Evolutionary conservation across 2,329 filamentous ascomycete species (phyloP), one percentile per base, ranked within the genome.

Genomic region (Nigrograna mackinnonii): DNA sequence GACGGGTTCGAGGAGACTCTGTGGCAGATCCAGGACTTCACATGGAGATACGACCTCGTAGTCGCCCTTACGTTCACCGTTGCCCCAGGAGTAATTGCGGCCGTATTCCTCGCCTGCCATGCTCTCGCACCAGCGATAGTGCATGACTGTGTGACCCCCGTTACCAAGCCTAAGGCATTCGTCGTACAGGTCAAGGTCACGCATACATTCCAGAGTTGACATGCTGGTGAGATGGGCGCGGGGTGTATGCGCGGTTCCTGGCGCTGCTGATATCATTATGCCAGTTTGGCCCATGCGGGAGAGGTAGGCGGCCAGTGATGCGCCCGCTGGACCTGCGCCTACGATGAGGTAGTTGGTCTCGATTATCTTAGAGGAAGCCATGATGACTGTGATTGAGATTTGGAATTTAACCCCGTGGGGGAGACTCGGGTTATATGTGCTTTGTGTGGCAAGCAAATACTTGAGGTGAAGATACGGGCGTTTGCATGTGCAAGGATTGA

Each of bases 161-260:
- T 66, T 67, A 12, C 66, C 64, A 20, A 65, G 47, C 12, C 49
- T 50, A 4, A 62, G 26, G 39, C 63, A 63, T 26, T 66, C 60
- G 7, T 68, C 60, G 34, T 73, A 71, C 6, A 75, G 59, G 3
- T 67, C 71, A 31, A 75, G 71, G 45, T 75, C 72, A 21, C 72
- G 66, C 6, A 76, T 59, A 52, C 70, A 74, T 59, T 76, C 82
- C 69, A 52, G 30, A 0, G 78, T 78, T 0, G 79, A 79, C 60
- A 77, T 78, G 55, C 83, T 85, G 32, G 77, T 82, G 42, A 83
- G 80, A 55, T 84, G 81, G 1, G 80, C 81, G 19, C 82, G 68
- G 1, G 82, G 82, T 2, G 79, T 82, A 43, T 78, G 67, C 2
- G 80, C 78, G 1, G 75, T 80, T 3, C 74, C 72, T 0, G 77